A percentile compares a stretch with the other conserved stretches of the same genome.
These are phyloP conservation scores for Hamigera avellanea DNA, from an alignment of 495 filamentous ascomycete species.

Conservation along the genomic window DNA sequence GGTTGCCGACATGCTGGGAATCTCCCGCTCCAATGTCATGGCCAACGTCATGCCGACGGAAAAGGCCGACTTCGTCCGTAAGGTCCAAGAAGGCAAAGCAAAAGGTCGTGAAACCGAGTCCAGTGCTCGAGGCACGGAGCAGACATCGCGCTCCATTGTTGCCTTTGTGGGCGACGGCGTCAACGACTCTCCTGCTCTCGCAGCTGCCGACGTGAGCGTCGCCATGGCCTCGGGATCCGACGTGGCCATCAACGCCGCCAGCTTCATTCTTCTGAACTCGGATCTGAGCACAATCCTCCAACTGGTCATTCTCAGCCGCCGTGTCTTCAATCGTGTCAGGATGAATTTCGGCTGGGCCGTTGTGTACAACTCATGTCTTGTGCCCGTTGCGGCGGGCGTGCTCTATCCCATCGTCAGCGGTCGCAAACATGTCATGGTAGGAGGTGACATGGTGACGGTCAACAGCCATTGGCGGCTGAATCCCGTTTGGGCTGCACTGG, in stretches of 20 bases:
- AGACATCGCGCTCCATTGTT: conserved; percentile 24
- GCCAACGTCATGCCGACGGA: conserved; percentile 78
- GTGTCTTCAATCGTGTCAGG: conserved; percentile 67
- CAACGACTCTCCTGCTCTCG: conserved; percentile 78
- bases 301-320: conserved; percentile 55
- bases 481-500: conserved; percentile 76
- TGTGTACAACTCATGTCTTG: conserved; percentile 67
- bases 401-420: conserved; percentile 55
- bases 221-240: conserved; percentile 78
- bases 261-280: conserved; percentile 74
- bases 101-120: background rate
- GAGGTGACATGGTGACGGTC: conserved; percentile 14
- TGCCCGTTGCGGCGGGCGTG: conserved; percentile 78
- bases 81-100: conserved; percentile 52
- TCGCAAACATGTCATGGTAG: conserved; percentile 28
- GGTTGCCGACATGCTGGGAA: conserved; percentile 67
- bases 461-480: conserved; percentile 44
- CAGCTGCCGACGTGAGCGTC: conserved; percentile 70
- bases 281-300: conserved; percentile 59
- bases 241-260: conserved; percentile 69
- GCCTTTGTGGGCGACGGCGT: conserved; percentile 77
- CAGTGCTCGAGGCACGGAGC: background rate
- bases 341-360: conserved; percentile 86
- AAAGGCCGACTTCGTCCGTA: conserved; percentile 75
- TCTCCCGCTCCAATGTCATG: conserved; percentile 63